A percentile compares a stretch with the other conserved stretches of the same genome.
Evolutionary conservation across 257 asterid genomes (phyloP).

Genomic region (Solanum corneliomulleri): DNA sequence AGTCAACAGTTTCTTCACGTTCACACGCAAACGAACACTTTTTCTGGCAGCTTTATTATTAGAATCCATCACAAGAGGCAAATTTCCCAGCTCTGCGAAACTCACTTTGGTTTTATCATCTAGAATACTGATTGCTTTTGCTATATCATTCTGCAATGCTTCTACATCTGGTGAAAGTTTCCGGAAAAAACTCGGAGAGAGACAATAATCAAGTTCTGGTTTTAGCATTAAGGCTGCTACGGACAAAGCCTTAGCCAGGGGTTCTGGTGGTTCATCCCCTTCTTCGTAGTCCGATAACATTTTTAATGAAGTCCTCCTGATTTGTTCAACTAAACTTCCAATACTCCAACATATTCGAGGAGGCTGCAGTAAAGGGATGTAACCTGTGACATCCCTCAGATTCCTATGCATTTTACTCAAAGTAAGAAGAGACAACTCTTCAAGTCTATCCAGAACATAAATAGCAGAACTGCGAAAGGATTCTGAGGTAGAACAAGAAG

Average conservation of each 20-base stretch:
- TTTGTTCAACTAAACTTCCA: slow-evolving; percentile 1
- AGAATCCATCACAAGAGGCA: slow-evolving; percentile 35
- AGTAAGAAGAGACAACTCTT: slow-evolving; percentile 28
- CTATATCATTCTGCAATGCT: slow-evolving; percentile 62
- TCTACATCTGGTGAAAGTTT: slow-evolving; percentile 48
- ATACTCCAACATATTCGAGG: slow-evolving; percentile 7
- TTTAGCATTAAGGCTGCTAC: slow-evolving; percentile 57
- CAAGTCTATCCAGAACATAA: slow-evolving; percentile 41
- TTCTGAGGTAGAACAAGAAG: slow-evolving; percentile 13
- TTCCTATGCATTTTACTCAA: slow-evolving; percentile 57
- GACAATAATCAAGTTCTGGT: slow-evolving; percentile 24
- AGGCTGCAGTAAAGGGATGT: slow-evolving; percentile 20
- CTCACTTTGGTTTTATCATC: slow-evolving; percentile 18
- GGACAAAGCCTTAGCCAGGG: slow-evolving; percentile 53
- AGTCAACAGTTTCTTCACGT: slow-evolving; percentile 39
- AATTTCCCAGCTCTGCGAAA: slow-evolving; percentile 28
- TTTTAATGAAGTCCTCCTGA: slow-evolving; percentile 32
- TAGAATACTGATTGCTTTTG: slow-evolving; percentile 43
- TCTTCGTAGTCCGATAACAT: slow-evolving; percentile 34
- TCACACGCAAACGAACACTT: slow-evolving; percentile 34
- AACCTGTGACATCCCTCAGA: slow-evolving; percentile 33
- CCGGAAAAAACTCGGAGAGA: slow-evolving; percentile 28
- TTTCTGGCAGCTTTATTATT: slow-evolving; percentile 10
- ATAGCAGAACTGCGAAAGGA: slow-evolving; percentile 41
- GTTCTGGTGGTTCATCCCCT: slow-evolving; percentile 33